Conservation (phyloP, 345 rosid genomes). For the Aurinia saxatilis region DNA sequence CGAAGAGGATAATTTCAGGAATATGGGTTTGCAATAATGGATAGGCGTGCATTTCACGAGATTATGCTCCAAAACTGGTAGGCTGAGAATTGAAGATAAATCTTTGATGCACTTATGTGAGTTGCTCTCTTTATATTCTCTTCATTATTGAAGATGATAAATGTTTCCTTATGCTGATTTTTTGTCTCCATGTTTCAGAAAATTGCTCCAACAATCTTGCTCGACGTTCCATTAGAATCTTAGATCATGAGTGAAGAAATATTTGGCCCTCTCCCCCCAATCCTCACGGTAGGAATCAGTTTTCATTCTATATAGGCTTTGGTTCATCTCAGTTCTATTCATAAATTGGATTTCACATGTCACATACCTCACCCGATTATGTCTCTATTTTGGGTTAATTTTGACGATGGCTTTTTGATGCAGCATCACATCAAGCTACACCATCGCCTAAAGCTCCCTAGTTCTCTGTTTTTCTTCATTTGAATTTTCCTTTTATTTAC, state of each 20-base stretch:
- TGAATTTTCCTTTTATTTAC: too few relatives aligned
- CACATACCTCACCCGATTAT: background rate
- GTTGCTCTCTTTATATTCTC: slow-evolving; percentile 21
- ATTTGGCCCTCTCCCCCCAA: slow-evolving; percentile 95
- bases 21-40: slow-evolving; percentile 95
- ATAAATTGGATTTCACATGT: background rate
- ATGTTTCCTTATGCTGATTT: background rate
- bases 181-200: slow-evolving; percentile 34
- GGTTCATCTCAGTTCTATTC: background rate
- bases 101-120: slow-evolving; percentile 25
- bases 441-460: too few relatives aligned
- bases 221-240: slow-evolving; percentile 76
- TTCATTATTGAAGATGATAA: background rate
- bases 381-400: background rate
- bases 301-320: background rate
- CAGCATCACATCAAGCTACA: too few relatives aligned
- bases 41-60: slow-evolving; percentile 81
- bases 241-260: slow-evolving; percentile 85
- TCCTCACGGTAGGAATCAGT: slow-evolving; percentile 43
- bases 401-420: background rate
- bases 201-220: slow-evolving; percentile 82
- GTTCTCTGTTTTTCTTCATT: too few relatives aligned
- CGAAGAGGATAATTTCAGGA: slow-evolving; percentile 71
- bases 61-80: slow-evolving; percentile 69
- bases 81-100: slow-evolving; percentile 13